These are phyloP conservation scores for Lecanoromycetidae sp. DNA, from an alignment of 2,329 filamentous ascomycete species.

Conservation along the genomic window DNA sequence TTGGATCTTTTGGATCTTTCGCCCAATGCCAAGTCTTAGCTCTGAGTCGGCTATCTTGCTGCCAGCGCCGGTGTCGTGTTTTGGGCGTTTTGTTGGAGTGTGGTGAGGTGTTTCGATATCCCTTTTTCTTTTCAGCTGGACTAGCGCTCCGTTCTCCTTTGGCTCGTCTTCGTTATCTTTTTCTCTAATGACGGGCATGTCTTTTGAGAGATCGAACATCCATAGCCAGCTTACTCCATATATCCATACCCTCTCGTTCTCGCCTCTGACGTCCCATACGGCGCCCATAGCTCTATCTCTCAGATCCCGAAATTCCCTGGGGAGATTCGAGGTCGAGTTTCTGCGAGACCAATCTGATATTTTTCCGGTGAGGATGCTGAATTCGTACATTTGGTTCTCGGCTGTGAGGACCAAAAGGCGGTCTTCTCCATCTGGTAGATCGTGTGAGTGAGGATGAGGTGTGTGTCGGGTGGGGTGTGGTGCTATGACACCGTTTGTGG, in stretches of 20 bases:
- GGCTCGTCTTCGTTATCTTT: conserved; percentile 20
- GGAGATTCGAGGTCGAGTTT: conserved; percentile 66
- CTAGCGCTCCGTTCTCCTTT: too few species aligned
- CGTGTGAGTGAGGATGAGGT: conserved; percentile 43
- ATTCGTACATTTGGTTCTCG: conserved; percentile 59
- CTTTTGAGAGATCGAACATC: conserved; percentile 75
- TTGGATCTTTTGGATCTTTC: conserved; percentile 38
- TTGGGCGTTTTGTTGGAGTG: conserved; percentile 27
- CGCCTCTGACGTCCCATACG: conserved; percentile 59
- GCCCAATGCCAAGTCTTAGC: conserved; percentile 32
- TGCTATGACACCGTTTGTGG: conserved; percentile 27
- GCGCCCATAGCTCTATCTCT: conserved; percentile 72
- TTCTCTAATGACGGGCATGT: conserved; percentile 42
- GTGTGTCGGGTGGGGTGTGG: conserved; percentile 40
- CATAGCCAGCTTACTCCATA: conserved; percentile 78
- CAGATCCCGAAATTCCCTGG: conserved; percentile 58
- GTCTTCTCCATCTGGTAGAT: conserved; percentile 42
- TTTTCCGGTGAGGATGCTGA: conserved; percentile 64
- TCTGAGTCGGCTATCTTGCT: conserved; percentile 37
- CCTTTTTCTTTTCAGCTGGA: conserved; percentile 31
- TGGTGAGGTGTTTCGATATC: conserved; percentile 20
- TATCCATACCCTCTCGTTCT: conserved; percentile 62
- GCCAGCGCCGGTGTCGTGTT: conserved; percentile 44
- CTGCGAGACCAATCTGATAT: conserved; percentile 76
- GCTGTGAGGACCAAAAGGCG: conserved; percentile 50